phyloP scores from a whole-genome alignment of 2,329 filamentous ascomycete genomes.

The Lizonia empirigonia region DNA sequence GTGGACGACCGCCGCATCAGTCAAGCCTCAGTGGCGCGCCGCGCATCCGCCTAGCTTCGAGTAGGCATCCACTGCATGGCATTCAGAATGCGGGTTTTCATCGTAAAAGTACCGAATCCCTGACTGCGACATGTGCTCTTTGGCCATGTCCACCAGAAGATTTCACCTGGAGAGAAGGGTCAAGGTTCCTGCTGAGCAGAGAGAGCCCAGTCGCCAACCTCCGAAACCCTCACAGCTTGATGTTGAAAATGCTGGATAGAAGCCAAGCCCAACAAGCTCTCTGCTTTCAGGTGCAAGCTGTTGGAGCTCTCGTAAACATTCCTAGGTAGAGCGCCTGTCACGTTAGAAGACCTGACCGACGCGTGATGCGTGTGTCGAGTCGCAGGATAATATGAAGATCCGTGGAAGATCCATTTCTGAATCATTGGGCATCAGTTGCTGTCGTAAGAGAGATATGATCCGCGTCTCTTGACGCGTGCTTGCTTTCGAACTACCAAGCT shows the following conservation, averaged over 20 bases:
- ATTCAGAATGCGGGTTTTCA: neutral
- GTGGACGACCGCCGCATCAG: conserved; percentile 1
- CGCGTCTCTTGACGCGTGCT: conserved; percentile 12
- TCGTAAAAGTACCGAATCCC: neutral
- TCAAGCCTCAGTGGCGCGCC: conserved; percentile 5
- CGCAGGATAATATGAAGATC: neutral
- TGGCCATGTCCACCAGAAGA: neutral
- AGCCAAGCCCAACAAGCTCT: neutral
- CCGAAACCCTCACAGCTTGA: neutral
- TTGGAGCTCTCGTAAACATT: neutral
- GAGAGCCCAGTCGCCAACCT: too few relatives aligned
- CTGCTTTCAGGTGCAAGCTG: neutral
- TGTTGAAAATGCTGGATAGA: neutral
- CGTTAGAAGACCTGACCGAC: neutral
- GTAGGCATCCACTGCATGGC: too few relatives aligned
- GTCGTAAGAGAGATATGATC: neutral
- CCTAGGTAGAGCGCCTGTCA: neutral
- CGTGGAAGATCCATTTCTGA: neutral
- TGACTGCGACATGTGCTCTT: too few relatives aligned
- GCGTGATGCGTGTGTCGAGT: neutral
- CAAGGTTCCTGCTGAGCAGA: neutral
- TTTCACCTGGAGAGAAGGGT: neutral
- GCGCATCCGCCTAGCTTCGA: neutral
- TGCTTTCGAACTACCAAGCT: neutral
- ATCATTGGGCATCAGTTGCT: neutral